These are phyloP conservation scores for Salix caprea DNA, from an alignment of 345 rosid species.

Conservation along the genomic window DNA sequence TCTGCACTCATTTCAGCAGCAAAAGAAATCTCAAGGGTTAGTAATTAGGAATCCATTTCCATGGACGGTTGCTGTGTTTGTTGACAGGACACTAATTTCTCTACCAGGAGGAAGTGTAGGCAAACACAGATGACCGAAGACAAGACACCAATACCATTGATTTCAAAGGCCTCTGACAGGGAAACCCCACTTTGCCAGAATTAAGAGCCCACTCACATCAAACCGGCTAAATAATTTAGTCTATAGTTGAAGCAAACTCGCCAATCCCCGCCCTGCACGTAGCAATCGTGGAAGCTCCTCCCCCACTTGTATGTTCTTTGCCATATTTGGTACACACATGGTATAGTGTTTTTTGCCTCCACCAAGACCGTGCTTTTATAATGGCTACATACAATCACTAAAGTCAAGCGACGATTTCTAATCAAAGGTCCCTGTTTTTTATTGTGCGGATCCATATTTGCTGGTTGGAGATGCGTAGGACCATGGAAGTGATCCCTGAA, in stretches of 20 bases:
- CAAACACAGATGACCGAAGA: conserved; percentile 14
- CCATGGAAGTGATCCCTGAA: conserved; percentile 24
- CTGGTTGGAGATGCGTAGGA: conserved; percentile 29
- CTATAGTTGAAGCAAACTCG: background rate
- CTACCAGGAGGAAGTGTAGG: conserved; percentile 1
- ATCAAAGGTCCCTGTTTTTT: conserved; percentile 2
- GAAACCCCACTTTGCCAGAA: conserved; percentile 20
- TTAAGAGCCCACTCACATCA: background rate
- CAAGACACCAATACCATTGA: conserved; percentile 31
- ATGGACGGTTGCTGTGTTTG: background rate
- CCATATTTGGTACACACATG: conserved; percentile 22
- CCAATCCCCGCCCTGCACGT: conserved; percentile 4
- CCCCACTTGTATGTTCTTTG: conserved; percentile 8
- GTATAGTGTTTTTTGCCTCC: conserved; percentile 16
- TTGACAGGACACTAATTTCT: conserved; percentile 14
- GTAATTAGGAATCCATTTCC: background rate
- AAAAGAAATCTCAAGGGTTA: background rate
- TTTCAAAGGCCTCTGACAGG: conserved; percentile 6
- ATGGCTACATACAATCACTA: conserved; percentile 6
- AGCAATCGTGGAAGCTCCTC: conserved; percentile 8
- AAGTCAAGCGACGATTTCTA: conserved; percentile 21
- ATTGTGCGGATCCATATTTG: conserved; percentile 24
- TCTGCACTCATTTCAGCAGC: background rate
- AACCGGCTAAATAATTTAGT: background rate
- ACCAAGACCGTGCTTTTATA: conserved; percentile 7